These are phyloP conservation scores for Vitis rupestris DNA, from an alignment of 164 flowering plant species.

Conservation along the genomic window DNA sequence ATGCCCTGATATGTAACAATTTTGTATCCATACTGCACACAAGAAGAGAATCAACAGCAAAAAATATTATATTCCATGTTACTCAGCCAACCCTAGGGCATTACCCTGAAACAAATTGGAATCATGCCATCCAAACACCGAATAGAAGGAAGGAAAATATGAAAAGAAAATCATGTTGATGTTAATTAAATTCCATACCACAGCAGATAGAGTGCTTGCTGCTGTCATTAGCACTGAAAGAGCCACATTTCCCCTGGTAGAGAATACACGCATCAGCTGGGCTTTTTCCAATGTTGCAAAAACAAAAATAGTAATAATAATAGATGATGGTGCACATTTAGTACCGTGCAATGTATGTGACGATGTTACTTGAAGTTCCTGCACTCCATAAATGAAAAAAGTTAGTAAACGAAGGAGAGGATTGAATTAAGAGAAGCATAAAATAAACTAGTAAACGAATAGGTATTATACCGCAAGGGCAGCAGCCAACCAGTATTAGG, in stretches of 20 bases:
- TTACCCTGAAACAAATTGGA: no score
- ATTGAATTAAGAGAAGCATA: background rate
- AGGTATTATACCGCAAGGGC: slow-evolving; percentile 70
- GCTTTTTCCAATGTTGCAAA: no score
- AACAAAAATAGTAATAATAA: no score
- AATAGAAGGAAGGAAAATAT: background rate
- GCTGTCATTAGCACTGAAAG: slow-evolving; percentile 97
- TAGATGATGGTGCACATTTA: background rate
- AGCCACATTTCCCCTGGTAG: slow-evolving; percentile 88
- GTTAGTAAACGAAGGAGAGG: background rate
- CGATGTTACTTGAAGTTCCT: slow-evolving; percentile 96
- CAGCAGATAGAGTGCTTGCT: slow-evolving; percentile 81
- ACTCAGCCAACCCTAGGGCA: no score
- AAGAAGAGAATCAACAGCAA: no score
- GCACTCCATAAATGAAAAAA: slow-evolving; percentile 13
- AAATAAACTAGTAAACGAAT: background rate
- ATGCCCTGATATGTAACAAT: no score
- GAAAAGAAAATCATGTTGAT: background rate
- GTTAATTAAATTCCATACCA: slow-evolving; percentile 35
- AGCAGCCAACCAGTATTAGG: slow-evolving; percentile 85
- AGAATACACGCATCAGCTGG: background rate
- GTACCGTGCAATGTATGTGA: slow-evolving; percentile 87
- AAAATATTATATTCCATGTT: no score
- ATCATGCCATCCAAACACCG: no score
- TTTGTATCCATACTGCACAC: no score